Evolutionary conservation across 768 basidiomycete species (phyloP), one percentile per base, ranked within the genome.

Genomic region (Mycena pura): DNA sequence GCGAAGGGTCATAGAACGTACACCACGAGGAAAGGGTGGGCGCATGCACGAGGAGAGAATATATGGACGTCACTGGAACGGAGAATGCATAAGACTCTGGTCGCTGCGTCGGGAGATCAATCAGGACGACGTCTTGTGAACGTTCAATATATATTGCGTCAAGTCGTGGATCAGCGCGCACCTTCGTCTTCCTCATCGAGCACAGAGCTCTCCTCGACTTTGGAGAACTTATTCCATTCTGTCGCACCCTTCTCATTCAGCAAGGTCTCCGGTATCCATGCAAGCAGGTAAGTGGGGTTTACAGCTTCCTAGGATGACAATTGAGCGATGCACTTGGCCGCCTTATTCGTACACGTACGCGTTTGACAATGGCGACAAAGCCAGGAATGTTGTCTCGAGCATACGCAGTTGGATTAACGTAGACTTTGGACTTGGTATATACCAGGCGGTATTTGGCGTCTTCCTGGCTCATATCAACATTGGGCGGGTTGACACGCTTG

Each of bases 41-140:
- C 0, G 92, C 88, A 68, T 91, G 87, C 1, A 94, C 90, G 57
- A 95, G 80, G 54, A 97, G 83, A 10, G 93, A 96, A 71, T 96
- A 97, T 67, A 98, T 87, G 10, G 90, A 91, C 0, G 91, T 90
- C 43, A 97, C 70, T 10, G 95, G 91, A 0, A 96, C 91, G n/a
- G 95, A 96, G 78, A 97, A 97, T 1, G 95, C 94, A 70, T 97
- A 97, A 19, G 92, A 92, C 73, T 96, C 93, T 3, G 93, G 91
- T 48, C 90, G 81, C 66, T 90, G 89, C 1, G 86, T 86, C 29
- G 94, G 94, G 54, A 94, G 80, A 66, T 94, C 91, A 62, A 95
- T 93, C 39, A 95, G 82, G 22, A 95, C 91, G 27, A 88, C 88
- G 69, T 95, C 93, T 31, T 31, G 22, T 22, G 38, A 21, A 43